These are phyloP conservation scores for Aspergillus pseudonomiae DNA, from an alignment of 2,329 filamentous ascomycete genomes.

Conservation along the genomic window DNA sequence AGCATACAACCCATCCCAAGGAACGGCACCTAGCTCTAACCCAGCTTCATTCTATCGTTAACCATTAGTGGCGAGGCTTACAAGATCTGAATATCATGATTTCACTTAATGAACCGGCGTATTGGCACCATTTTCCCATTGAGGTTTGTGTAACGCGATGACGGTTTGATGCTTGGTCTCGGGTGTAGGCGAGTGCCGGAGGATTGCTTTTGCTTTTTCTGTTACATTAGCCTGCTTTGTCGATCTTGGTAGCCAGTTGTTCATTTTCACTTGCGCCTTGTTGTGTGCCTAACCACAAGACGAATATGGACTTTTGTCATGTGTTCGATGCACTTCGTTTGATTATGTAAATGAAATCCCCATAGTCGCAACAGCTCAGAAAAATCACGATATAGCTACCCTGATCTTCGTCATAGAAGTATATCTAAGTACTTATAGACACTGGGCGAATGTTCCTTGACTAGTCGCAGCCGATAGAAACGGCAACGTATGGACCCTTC, in stretches of 20 bases:
- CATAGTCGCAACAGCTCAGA: background rate
- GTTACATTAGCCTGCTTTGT: conserved; percentile 10
- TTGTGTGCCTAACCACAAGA: background rate
- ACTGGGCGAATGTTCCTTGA: background rate
- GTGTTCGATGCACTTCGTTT: background rate
- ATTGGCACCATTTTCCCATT: background rate
- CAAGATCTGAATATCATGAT: background rate
- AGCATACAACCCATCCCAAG: conserved; percentile 40
- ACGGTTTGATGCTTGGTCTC: background rate
- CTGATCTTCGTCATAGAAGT: background rate
- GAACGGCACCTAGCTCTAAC: conserved; percentile 35
- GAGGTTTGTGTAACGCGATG: conserved; percentile 7
- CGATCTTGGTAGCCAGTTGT: background rate
- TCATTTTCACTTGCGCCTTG: background rate
- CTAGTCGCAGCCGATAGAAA: background rate
- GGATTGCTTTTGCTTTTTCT: background rate
- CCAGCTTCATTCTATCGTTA: conserved; percentile 45
- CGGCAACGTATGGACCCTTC: background rate
- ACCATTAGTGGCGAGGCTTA: conserved; percentile 1
- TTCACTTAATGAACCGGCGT: background rate
- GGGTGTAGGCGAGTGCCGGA: background rate
- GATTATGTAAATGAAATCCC: background rate
- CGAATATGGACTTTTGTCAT: background rate
- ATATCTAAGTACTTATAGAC: background rate
- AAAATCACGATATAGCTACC: background rate